phyloP scores from a whole-genome alignment of 75 land plant species.

The Cunninghamia lanceolata region DNA sequence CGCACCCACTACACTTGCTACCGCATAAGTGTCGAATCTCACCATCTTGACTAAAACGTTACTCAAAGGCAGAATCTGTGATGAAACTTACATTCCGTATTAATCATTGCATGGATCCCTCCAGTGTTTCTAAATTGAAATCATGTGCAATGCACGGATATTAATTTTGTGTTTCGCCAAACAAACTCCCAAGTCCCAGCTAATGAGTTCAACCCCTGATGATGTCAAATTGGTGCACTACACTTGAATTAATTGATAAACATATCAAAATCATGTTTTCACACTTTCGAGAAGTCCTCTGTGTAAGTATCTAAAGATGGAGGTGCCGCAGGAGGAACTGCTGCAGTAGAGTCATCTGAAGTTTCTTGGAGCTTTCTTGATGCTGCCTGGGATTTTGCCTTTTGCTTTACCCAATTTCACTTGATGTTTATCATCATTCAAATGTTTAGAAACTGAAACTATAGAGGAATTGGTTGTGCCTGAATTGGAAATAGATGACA shows the following conservation, averaged over 20 bases:
- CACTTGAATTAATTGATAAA: neutral
- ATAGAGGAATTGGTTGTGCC: conserved; percentile 3
- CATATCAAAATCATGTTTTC: too few species aligned
- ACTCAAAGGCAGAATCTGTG: neutral
- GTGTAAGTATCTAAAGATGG: too few species aligned
- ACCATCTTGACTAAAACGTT: conserved; percentile 38
- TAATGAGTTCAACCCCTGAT: neutral
- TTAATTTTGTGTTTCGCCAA: neutral
- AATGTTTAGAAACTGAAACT: neutral
- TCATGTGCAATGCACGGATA: neutral
- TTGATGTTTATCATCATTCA: neutral
- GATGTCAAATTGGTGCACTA: too few species aligned
- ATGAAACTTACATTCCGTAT: neutral
- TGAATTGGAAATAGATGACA: too few species aligned
- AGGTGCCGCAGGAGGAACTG: too few species aligned
- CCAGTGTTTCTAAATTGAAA: neutral
- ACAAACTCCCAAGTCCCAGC: neutral
- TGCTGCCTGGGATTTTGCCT: neutral
- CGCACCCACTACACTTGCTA: conserved; percentile 62
- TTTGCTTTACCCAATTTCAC: too few species aligned
- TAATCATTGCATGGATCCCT: neutral
- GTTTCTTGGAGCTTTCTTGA: neutral
- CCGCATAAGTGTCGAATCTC: conserved; percentile 80
- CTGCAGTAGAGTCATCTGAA: too few species aligned
- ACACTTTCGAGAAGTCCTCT: too few species aligned